These are phyloP conservation scores for Actinidia arguta DNA, from an alignment of 179 eudicot species.

Conservation along the genomic window DNA sequence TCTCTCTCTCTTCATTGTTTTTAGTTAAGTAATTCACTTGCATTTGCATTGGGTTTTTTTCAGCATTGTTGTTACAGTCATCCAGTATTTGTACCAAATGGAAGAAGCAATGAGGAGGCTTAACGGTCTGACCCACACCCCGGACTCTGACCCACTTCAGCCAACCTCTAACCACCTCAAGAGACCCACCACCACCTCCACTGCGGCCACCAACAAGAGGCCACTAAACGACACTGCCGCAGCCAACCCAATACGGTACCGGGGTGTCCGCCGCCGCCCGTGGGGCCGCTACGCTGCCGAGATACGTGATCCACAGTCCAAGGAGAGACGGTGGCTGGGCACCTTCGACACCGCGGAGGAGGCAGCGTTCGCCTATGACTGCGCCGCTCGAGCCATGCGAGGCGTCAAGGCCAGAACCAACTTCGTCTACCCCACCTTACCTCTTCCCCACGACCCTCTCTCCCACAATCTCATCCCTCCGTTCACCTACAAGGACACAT, in stretches of 20 bases:
- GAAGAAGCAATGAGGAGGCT: constrained; percentile 51
- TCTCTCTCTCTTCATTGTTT: no score
- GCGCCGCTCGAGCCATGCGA: constrained; percentile 89
- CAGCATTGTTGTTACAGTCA: no score
- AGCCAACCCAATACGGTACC: constrained; percentile 50
- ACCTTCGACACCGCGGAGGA: constrained; percentile 94
- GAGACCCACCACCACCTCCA: constrained; percentile 19
- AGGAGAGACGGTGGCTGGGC: constrained; percentile 91
- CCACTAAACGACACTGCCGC: constrained; percentile 31
- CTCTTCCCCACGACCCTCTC: neutral
- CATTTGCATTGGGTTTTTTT: no score
- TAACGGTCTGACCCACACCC: constrained; percentile 20
- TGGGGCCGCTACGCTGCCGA: constrained; percentile 99
- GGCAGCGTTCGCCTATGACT: constrained; percentile 89
- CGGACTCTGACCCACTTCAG: constrained; percentile 13
- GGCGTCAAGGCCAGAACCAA: constrained; percentile 83
- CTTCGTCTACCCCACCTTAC: constrained; percentile 59
- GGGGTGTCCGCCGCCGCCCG: constrained; percentile 92
- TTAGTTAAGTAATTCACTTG: no score
- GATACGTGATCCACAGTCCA: constrained; percentile 83
- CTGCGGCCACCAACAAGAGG: constrained; percentile 36
- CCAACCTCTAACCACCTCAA: constrained; percentile 28
- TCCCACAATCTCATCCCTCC: constrained; percentile 35
- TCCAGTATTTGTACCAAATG: no score
- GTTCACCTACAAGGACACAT: constrained; percentile 11